These are phyloP conservation scores for Kockovaella imperatae DNA, from an alignment of 768 basidiomycete genomes.

Conservation along the genomic window DNA sequence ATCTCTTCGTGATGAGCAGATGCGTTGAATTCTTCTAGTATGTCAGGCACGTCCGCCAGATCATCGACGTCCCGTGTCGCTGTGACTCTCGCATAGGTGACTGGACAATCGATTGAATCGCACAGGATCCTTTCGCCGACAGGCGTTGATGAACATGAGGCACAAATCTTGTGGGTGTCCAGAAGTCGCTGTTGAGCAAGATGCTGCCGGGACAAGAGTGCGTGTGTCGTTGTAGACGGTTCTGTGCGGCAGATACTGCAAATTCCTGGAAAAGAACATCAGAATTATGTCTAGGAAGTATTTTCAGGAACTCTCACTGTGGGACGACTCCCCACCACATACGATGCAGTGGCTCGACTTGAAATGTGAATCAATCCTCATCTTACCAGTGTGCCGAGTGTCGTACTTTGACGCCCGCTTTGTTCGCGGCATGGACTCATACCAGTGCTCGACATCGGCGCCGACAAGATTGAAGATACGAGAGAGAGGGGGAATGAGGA, in stretches of 20 bases:
- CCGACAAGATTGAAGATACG: slow-evolving; percentile 87
- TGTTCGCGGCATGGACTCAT: slow-evolving; percentile 70
- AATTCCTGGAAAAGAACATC: slow-evolving; percentile 43
- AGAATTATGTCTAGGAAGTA: slow-evolving; percentile 3
- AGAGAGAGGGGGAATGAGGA: slow-evolving; percentile 82
- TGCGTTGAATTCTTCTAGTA: slow-evolving; percentile 3
- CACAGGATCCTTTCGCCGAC: slow-evolving; percentile 60
- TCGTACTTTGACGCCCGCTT: slow-evolving; percentile 46
- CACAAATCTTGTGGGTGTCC: slow-evolving; percentile 63
- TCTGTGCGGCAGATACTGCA: slow-evolving; percentile 57
- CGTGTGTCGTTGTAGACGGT: slow-evolving; percentile 54
- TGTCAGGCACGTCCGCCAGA: slow-evolving; percentile 22
- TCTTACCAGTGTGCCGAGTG: slow-evolving; percentile 9
- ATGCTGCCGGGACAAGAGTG: slow-evolving; percentile 54
- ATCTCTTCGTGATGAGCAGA: not conserved
- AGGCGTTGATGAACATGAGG: slow-evolving; percentile 58
- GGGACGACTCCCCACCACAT: slow-evolving; percentile 55
- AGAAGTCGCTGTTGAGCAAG: slow-evolving; percentile 54
- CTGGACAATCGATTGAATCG: slow-evolving; percentile 77
- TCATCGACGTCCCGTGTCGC: slow-evolving; percentile 43
- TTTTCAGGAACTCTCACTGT: slow-evolving; percentile 48
- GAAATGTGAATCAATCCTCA: slow-evolving; percentile 69
- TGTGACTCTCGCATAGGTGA: slow-evolving; percentile 66
- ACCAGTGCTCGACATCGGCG: slow-evolving; percentile 80
- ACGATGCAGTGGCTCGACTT: slow-evolving; percentile 60